phyloP scores from a whole-genome alignment of 2,329 filamentous ascomycete species.

The Thelonectria olida region DNA sequence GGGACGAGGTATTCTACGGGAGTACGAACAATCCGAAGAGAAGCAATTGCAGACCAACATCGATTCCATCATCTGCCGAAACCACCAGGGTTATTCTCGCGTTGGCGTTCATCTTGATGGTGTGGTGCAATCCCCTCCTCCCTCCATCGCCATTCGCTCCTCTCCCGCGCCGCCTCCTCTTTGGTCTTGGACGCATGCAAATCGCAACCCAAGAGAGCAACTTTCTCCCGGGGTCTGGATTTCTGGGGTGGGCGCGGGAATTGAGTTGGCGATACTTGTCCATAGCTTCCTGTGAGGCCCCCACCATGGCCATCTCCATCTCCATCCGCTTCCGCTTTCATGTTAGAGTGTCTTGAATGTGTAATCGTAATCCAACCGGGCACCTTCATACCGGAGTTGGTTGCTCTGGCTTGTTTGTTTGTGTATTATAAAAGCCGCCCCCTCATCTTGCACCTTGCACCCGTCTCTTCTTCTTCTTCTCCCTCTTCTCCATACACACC shows the following conservation, averaged over 20 bases:
- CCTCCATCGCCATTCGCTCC: neutral
- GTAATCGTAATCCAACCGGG: neutral
- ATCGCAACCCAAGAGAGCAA: neutral
- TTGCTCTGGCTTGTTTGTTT: neutral
- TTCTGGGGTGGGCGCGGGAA: neutral
- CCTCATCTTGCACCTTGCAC: neutral
- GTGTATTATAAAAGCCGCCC: constrained; percentile 9
- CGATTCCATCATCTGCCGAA: no score
- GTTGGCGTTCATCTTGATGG: constrained; percentile 1
- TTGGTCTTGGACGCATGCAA: neutral
- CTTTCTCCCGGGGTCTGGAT: neutral
- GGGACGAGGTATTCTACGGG: no score
- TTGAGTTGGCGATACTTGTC: neutral
- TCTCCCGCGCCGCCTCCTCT: neutral
- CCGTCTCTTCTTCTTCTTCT: neutral
- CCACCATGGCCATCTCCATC: neutral
- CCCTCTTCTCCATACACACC: constrained; percentile 1
- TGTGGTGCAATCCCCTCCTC: constrained; percentile 10
- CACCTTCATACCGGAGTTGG: neutral
- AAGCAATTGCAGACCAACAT: no score
- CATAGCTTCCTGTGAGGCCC: no score
- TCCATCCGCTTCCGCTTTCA: neutral
- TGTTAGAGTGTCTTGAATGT: neutral
- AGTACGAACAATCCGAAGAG: no score
- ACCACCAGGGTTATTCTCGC: no score